These are phyloP conservation scores for Sporothrix globosa DNA, from an alignment of 2,329 filamentous ascomycete species.

Conservation along the genomic window DNA sequence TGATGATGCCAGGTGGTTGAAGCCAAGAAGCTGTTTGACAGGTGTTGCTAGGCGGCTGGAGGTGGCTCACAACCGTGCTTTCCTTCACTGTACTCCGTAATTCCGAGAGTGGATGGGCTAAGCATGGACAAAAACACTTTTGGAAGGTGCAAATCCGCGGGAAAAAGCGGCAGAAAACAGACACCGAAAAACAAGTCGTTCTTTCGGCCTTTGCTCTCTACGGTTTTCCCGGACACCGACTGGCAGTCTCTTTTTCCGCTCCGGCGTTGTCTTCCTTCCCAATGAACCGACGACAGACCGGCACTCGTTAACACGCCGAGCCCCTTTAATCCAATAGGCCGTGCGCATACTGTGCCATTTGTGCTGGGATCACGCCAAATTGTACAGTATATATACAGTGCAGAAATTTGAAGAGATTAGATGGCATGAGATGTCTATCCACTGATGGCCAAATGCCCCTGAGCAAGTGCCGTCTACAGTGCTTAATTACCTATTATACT, in stretches of 20 bases:
- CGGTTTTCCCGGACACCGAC: neutral
- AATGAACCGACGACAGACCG: slow-evolving; percentile 2
- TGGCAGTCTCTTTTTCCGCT: neutral
- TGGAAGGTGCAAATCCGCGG: neutral
- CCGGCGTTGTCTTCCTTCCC: slow-evolving; percentile 13
- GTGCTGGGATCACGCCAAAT: neutral
- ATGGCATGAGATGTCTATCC: slow-evolving; percentile 13
- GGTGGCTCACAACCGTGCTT: too few relatives aligned
- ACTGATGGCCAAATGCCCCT: neutral
- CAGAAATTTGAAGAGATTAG: slow-evolving; percentile 20
- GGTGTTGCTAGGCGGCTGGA: too few relatives aligned
- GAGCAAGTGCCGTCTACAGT: neutral
- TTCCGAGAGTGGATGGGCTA: too few relatives aligned
- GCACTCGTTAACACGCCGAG: neutral
- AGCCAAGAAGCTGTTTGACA: too few relatives aligned
- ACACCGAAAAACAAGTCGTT: slow-evolving; percentile 19
- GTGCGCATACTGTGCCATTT: slow-evolving; percentile 11
- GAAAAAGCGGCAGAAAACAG: neutral
- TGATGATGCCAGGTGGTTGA: too few relatives aligned
- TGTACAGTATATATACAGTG: slow-evolving; percentile 11
- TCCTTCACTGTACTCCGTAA: too few relatives aligned
- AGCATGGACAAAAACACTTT: neutral
- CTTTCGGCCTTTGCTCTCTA: slow-evolving; percentile 4
- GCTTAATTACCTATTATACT: neutral
- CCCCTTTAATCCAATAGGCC: neutral